Evolutionary conservation across 805 yeast genomes (phyloP), one percentile per base, ranked within the genome.

Genomic region (Saccharomyces paradoxus): DNA sequence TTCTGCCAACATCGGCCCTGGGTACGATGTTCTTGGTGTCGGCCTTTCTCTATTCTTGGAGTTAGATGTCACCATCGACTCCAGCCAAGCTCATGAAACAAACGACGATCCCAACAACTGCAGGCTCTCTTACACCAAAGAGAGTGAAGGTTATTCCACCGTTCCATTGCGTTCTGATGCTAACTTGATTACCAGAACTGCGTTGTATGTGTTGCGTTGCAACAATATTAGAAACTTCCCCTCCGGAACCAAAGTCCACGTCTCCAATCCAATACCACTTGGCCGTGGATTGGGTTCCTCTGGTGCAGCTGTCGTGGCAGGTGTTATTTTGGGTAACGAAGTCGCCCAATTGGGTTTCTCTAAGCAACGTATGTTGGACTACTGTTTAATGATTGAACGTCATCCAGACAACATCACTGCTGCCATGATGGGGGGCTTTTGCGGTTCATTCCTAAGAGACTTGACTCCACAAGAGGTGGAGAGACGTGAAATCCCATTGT

Each of bases 361-460:
- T 50, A 91, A 87, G 71, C 84, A 81, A 63, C 79, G 98, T 63
- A 80, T 94, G 83, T 76, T 94, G 63, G 99, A 94, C 71, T 94
- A 87, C 76, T 89, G 97, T 71, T 78, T 94, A 63, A 88, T 94
- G 94, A 91, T 94, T 61, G 99, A 94, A 75, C 84, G 98, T 69
- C 99, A 94, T 66, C 99, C 99, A 37, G 99, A 94, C 73, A 94
- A 94, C 71, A 91, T 94, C 65, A 89, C 97, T 12, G 99, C 99
- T 31, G 96, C 99, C 41, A 89, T 94, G 96, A 86, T 91, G 84
- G 99, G 99, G 56, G 97, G 99, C 1, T 94, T 94, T 70, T 96
- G 91, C 46, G 99, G 99, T 48, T 89, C 97, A 3, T 94, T 87
- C 71, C 78, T 94, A 66, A 81, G 96, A 64, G 95, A 88, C 58